A percentile compares a stretch with the other conserved stretches of the same genome.
Conservation (phyloP, 495 filamentous ascomycete species). For the Tuber borchii region DNA sequence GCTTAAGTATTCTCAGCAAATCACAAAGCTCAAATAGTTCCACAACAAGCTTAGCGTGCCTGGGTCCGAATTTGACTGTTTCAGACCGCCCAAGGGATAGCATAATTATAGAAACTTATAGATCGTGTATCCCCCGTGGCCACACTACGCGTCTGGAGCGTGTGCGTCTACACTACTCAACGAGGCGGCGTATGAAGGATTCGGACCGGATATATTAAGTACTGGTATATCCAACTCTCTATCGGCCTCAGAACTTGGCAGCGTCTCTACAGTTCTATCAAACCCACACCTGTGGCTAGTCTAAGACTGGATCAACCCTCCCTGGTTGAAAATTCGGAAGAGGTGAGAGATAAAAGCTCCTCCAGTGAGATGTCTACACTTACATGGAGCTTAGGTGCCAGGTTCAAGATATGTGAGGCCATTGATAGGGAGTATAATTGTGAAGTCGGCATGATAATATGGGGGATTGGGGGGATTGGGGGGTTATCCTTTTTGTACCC, state of each 20-base stretch:
- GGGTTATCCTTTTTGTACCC: background rate
- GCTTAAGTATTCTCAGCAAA: too few species aligned
- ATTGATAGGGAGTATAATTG: background rate
- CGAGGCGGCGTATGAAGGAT: background rate
- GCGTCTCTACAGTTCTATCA: background rate
- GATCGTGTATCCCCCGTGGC: background rate
- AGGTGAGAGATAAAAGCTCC: background rate
- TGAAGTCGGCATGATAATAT: too few species aligned
- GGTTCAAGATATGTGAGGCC: background rate
- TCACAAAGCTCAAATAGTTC: too few species aligned
- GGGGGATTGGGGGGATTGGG: too few species aligned
- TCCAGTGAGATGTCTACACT: background rate
- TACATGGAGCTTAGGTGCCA: too few species aligned
- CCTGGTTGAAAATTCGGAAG: background rate
- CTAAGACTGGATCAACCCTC: background rate
- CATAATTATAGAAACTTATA: background rate
- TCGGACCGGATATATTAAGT: background rate
- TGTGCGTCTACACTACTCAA: background rate
- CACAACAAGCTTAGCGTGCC: too few species aligned
- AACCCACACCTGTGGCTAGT: background rate
- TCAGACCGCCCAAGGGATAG: too few species aligned
- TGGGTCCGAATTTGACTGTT: too few species aligned
- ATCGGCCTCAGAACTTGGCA: background rate
- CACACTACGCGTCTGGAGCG: background rate
- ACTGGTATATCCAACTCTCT: too few species aligned